Percentiles rank a stretch among this genome's conserved stretches.
Conservation (phyloP, 1,284 basidiomycete species). For the Violaceomyces palustris region DNA sequence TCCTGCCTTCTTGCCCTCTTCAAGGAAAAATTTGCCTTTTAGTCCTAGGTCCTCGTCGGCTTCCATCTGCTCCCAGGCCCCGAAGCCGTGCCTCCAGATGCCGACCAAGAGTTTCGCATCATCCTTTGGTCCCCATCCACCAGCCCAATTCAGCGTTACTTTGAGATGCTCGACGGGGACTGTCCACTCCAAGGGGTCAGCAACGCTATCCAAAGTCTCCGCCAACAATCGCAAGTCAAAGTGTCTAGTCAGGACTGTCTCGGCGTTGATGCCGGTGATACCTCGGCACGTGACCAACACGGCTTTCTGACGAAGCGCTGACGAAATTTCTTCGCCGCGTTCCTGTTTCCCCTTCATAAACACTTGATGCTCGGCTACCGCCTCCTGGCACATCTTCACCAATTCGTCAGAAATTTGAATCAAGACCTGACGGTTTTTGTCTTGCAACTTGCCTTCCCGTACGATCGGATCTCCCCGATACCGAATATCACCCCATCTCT, state of each 20-base stretch:
- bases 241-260: slow-evolving; percentile 85
- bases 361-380: slow-evolving; percentile 76
- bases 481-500: slow-evolving; percentile 95
- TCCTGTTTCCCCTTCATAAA: slow-evolving; percentile 55
- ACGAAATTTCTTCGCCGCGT: slow-evolving; percentile 66
- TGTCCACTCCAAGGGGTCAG: slow-evolving; percentile 73
- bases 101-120: slow-evolving; percentile 92
- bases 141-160: slow-evolving; percentile 90
- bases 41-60: slow-evolving; percentile 79
- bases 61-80: slow-evolving; percentile 92
- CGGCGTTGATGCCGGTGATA: slow-evolving; percentile 92
- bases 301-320: slow-evolving; percentile 75
- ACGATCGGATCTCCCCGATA: slow-evolving; percentile 91
- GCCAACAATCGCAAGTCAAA: slow-evolving; percentile 85
- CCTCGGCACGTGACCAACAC: slow-evolving; percentile 84
- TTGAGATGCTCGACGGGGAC: slow-evolving; percentile 89
- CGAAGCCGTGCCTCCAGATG: slow-evolving; percentile 88
- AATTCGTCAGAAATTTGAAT: slow-evolving; percentile 88
- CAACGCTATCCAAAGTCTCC: slow-evolving; percentile 58
- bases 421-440: slow-evolving; percentile 91
- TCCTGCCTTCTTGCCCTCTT: slow-evolving; percentile 69
- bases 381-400: slow-evolving; percentile 75
- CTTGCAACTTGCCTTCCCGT: slow-evolving; percentile 81
- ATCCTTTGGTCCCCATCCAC: slow-evolving; percentile 86
- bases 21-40: slow-evolving; percentile 91